phyloP scores from a whole-genome alignment of 495 filamentous ascomycete species.

The Penicillium maclennaniae region DNA sequence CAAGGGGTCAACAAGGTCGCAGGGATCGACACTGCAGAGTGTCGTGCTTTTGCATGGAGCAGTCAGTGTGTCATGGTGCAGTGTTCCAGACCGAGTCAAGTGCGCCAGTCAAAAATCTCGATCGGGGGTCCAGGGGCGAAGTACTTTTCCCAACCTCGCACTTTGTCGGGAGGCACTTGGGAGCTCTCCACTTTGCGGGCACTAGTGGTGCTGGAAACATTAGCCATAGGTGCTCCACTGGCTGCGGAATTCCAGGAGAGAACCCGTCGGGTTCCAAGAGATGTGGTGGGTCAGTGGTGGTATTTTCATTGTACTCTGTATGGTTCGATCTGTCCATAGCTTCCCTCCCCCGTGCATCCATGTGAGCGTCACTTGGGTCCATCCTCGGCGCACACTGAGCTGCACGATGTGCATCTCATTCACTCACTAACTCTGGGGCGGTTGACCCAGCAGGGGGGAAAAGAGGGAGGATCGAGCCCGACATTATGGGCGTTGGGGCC shows the following conservation, averaged over 20 bases:
- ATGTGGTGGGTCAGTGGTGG: slow-evolving; percentile 10
- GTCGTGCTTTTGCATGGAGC: slow-evolving; percentile 2
- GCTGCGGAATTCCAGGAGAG: slow-evolving; percentile 17
- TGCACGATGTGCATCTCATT: neutral
- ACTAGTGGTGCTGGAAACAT: slow-evolving; percentile 16
- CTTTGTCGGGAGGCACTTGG: neutral
- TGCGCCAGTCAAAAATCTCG: neutral
- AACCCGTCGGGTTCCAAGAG: slow-evolving; percentile 13
- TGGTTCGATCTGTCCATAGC: slow-evolving; percentile 13
- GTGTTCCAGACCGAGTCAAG: neutral
- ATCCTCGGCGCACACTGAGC: neutral
- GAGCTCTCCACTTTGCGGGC: slow-evolving; percentile 14
- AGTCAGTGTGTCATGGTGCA: slow-evolving; percentile 1
- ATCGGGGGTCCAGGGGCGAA: neutral
- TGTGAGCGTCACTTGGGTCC: slow-evolving; percentile 1
- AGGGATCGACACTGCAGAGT: slow-evolving; percentile 6
- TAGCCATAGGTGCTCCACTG: slow-evolving; percentile 12
- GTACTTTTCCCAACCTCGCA: neutral
- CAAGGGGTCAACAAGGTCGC: neutral
- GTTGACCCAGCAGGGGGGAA: slow-evolving; percentile 20
- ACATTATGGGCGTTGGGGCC: slow-evolving; percentile 19
- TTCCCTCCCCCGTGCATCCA: slow-evolving; percentile 3
- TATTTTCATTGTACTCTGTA: slow-evolving; percentile 17
- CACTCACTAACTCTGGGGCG: slow-evolving; percentile 7
- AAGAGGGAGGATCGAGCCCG: slow-evolving; percentile 24